Conservation (phyloP, 129 eudicot species). For the Chrysanthemum seticuspe region DNA sequence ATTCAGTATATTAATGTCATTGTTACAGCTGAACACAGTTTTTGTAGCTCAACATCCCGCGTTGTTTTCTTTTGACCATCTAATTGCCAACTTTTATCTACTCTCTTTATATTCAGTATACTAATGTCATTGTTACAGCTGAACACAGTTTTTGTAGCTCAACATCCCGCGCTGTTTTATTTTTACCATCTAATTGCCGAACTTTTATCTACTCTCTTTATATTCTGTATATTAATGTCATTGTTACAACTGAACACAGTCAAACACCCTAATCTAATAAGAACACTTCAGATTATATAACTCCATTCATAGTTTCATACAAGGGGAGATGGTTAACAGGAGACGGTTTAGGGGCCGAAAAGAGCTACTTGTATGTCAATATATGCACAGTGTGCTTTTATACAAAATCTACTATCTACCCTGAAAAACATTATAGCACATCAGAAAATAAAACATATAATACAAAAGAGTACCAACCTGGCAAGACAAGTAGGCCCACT, state of each 20-base stretch:
- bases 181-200: background rate
- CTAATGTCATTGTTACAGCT: too few species aligned
- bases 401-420: background rate
- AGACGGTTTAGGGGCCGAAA: conserved; percentile 1
- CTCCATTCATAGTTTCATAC: background rate
- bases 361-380: background rate
- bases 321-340: background rate
- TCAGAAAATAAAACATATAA: conserved; percentile 5
- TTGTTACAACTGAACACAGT: conserved; percentile 1
- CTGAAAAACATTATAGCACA: background rate
- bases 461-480: conserved; percentile 49
- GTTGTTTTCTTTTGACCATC: background rate
- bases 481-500: conserved; percentile 91
- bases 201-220: background rate
- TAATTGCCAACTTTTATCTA: background rate
- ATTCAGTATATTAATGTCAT: background rate
- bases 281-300: conserved; percentile 2
- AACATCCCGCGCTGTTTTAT: background rate
- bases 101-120: background rate
- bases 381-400: background rate
- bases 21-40: background rate
- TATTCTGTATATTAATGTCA: conserved; percentile 2
- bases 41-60: background rate
- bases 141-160: background rate
- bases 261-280: background rate